phyloP scores from a whole-genome alignment of 305 asterid genomes.

The Rubia peregrina region DNA sequence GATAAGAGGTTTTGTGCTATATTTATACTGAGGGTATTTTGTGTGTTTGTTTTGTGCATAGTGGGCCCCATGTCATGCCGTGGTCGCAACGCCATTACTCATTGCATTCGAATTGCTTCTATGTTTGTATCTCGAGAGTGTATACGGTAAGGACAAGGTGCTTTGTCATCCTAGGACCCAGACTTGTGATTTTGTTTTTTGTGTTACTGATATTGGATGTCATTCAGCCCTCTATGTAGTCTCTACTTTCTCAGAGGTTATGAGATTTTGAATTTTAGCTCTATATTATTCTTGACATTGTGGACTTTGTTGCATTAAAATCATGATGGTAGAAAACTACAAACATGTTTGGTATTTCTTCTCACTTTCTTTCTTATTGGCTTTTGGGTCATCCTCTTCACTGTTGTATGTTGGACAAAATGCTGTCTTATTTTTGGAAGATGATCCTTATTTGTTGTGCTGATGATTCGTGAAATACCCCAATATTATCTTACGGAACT shows the following conservation, averaged over 20 bases:
- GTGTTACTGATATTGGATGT: neutral
- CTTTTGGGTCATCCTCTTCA: slow-evolving; percentile 14
- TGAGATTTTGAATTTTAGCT: neutral
- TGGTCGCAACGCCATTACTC: slow-evolving; percentile 89
- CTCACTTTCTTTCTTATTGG: neutral
- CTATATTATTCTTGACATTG: neutral
- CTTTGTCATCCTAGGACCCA: slow-evolving; percentile 3
- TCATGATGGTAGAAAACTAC: neutral
- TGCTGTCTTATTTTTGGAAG: slow-evolving; percentile 14
- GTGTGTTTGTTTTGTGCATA: slow-evolving; percentile 30
- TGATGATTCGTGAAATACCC: neutral
- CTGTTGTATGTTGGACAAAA: neutral
- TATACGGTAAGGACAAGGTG: slow-evolving; percentile 53
- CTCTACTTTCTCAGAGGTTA: neutral
- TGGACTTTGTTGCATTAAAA: neutral
- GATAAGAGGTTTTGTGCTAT: slow-evolving; percentile 16
- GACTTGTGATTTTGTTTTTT: neutral
- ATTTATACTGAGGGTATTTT: slow-evolving; percentile 13
- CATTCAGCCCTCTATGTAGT: neutral
- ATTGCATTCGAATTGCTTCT: slow-evolving; percentile 96
- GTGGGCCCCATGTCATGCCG: slow-evolving; percentile 99
- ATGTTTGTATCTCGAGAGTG: slow-evolving; percentile 85
- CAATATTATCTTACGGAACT: neutral
- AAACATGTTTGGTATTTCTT: neutral
- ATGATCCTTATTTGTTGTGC: slow-evolving; percentile 9